Evolutionary conservation across 2,329 filamentous ascomycete species (phyloP), one percentile per base, ranked within the genome.

Genomic region (Fusarium sp.): DNA sequence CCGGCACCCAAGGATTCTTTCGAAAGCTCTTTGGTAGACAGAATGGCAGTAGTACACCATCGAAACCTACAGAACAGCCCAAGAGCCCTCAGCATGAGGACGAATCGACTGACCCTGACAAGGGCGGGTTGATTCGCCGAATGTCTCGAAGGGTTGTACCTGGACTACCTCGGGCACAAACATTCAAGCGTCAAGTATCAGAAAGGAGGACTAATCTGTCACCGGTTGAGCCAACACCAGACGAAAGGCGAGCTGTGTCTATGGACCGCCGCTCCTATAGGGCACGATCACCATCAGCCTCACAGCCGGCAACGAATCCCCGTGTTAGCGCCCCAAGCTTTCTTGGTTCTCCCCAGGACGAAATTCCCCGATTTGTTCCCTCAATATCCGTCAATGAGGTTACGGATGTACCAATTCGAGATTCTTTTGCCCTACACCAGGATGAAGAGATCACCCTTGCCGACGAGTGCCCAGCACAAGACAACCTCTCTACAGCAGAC

Each of bases 181-280:
- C 93, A 0, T 94, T 97, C 80, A 92, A 90, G 79, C 88, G 94
- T 73, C 93, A 95, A 78, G 88, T 92, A 77, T 95, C 93, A 28
- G 94, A 97, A 80, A 86, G 88, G 67, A 87, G 93, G 71, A 89
- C 92, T 72, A 91, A 89, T 74, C 84, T 97, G 55, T 84, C 91
- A 62, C 89, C 92, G 43, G 84, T 89, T 41, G 83, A 90, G 47
- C 86, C 88, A 8, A 87, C 89, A 31, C 80, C 84, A 26, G 86
- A 87, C 38, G 92, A 94, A 79, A 88, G 92, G 70, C 88, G 93
- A 75, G 89, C 93, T 13, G 84, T 89, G 16, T 95, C 92, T 11
- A 84, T 88, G 46, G 91, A 90, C 73, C 81, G 86, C 53, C 83
- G 84, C 57, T 79, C 66, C 75, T 82, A 75, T 57, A 75, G 74